Conservation (phyloP, 306 rosid species). For the Acmispon strigosus region DNA sequence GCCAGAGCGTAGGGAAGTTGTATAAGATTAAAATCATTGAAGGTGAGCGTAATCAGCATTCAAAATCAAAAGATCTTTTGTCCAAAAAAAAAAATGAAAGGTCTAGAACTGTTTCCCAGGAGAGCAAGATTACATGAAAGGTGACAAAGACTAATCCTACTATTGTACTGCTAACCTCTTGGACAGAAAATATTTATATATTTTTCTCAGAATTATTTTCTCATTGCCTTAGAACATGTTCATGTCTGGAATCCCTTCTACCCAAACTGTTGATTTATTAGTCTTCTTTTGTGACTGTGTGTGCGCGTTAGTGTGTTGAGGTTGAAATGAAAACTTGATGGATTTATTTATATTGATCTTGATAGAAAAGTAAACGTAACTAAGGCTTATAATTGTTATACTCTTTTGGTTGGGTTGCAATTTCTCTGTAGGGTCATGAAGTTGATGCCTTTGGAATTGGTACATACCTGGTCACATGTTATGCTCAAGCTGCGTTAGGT, state of each 20-base stretch:
- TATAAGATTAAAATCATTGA: background rate
- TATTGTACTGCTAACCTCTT: background rate
- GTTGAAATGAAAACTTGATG: background rate
- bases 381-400: background rate
- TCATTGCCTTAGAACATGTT: background rate
- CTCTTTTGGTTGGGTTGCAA: slow-evolving; percentile 1
- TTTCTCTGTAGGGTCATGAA: slow-evolving; percentile 76
- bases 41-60: background rate
- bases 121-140: background rate
- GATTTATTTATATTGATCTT: slow-evolving; percentile 2
- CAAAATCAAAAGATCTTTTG: slow-evolving; percentile 21
- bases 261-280: background rate
- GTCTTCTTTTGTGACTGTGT: background rate
- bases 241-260: background rate
- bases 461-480: slow-evolving; percentile 91
- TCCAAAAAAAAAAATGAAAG: background rate
- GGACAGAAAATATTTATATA: background rate
- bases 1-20: background rate
- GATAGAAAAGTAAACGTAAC: background rate
- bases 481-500: slow-evolving; percentile 96
- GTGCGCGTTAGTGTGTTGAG: background rate
- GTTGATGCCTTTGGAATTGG: slow-evolving; percentile 98
- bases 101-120: background rate
- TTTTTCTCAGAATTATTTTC: background rate
- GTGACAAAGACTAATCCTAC: background rate